These are phyloP conservation scores for Mucor lusitanicus DNA, from an alignment of 371 early-diverging fungal genomes.

Conservation along the genomic window DNA sequence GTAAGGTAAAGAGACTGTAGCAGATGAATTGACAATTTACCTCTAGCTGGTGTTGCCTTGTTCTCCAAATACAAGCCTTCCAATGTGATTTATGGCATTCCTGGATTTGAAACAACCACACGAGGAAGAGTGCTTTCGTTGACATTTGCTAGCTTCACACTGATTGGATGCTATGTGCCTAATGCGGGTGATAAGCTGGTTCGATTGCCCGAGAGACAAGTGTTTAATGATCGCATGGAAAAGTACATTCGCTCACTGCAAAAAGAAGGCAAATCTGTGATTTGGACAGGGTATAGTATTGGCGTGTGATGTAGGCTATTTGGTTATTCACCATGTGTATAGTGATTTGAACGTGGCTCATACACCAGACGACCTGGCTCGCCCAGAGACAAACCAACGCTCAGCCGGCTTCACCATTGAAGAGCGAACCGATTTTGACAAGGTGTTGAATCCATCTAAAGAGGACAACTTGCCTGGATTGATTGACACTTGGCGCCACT, in stretches of 20 bases:
- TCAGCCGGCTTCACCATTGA: conserved; percentile 87
- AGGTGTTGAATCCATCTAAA: conserved; percentile 52
- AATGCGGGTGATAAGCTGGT: conserved; percentile 81
- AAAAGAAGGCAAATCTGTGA: conserved; percentile 67
- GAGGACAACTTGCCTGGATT: conserved; percentile 46
- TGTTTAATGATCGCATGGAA: conserved; percentile 73
- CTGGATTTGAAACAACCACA: conserved; percentile 46
- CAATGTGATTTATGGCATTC: conserved; percentile 64
- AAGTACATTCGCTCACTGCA: conserved; percentile 71
- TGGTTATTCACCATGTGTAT: no score
- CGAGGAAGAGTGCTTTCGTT: conserved; percentile 81
- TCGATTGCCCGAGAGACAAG: conserved; percentile 61
- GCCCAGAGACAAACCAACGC: conserved; percentile 77
- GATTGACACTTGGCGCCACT: conserved; percentile 81
- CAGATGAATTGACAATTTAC: neutral
- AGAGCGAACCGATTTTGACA: conserved; percentile 78
- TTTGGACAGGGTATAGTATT: conserved; percentile 75
- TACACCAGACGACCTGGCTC: conserved; percentile 76
- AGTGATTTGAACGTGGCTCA: conserved; percentile 91
- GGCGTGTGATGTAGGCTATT: no score
- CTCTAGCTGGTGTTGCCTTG: conserved; percentile 72
- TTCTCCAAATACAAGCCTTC: conserved; percentile 81
- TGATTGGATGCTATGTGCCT: conserved; percentile 81
- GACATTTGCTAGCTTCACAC: conserved; percentile 65
- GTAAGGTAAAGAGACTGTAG: neutral